Evolutionary conservation across 768 basidiomycete species (phyloP).

Genomic region (Xerocomus brunneocitrinus): DNA sequence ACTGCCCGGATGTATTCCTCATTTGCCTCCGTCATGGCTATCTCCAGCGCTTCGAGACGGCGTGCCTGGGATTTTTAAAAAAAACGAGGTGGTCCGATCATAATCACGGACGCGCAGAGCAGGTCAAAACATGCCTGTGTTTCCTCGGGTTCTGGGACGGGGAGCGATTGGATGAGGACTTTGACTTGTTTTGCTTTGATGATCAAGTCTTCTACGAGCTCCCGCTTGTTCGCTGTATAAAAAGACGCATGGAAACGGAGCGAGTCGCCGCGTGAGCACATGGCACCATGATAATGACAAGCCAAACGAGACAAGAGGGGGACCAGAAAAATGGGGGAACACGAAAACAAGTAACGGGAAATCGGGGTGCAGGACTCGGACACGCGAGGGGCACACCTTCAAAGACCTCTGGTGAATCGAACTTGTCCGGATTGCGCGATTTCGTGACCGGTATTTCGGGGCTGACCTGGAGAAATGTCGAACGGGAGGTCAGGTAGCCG

Average conservation of each 20-base stretch:
- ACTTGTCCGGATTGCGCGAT: constrained; percentile 64
- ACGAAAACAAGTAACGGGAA: no score
- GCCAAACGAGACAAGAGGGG: background rate
- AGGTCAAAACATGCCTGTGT: constrained; percentile 43
- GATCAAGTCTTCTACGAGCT: constrained; percentile 78
- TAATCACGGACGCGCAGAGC: constrained; percentile 13
- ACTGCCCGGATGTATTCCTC: constrained; percentile 72
- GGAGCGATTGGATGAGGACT: constrained; percentile 74
- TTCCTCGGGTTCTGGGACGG: constrained; percentile 74
- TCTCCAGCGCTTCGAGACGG: constrained; percentile 63
- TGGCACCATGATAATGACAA: no score
- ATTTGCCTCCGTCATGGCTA: constrained; percentile 68
- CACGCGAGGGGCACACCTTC: constrained; percentile 47
- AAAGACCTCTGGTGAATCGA: constrained; percentile 67
- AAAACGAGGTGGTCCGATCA: no score
- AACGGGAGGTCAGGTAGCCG: constrained; percentile 69
- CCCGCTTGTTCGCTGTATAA: constrained; percentile 68
- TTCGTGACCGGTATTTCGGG: constrained; percentile 82
- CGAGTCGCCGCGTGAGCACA: background rate
- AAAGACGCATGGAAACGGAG: no score
- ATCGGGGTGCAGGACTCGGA: background rate
- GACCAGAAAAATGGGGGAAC: no score
- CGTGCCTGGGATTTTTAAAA: constrained; percentile 43
- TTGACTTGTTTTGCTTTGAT: constrained; percentile 89
- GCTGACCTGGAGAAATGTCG: constrained; percentile 76